Evolutionary conservation across 1,284 basidiomycete genomes (phyloP).

Genomic region (Fomitopsis pinicola): DNA sequence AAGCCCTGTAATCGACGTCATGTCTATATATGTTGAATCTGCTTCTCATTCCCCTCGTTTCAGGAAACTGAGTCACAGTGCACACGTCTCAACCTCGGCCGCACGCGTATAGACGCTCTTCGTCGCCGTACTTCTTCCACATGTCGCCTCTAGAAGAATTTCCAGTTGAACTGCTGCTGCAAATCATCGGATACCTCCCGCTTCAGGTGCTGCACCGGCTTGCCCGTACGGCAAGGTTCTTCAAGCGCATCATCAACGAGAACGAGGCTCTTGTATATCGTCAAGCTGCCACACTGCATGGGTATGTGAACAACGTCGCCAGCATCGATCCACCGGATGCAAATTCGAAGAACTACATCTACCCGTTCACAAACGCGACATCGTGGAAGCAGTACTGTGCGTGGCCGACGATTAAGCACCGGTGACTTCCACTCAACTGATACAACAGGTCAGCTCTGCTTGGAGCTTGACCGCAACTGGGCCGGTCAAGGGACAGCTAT

Average conservation of each 20-base stretch:
- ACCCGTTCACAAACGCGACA: conserved; percentile 28
- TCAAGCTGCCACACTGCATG: conserved; percentile 45
- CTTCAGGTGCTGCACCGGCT: conserved; percentile 35
- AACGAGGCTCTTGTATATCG: conserved; percentile 50
- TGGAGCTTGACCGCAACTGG: conserved; percentile 52
- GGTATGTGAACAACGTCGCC: conserved; percentile 32
- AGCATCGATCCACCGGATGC: conserved; percentile 26
- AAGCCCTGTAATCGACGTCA: too few species aligned
- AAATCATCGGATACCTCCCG: conserved; percentile 41
- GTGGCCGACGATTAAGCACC: conserved; percentile 17
- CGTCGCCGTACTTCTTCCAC: too few species aligned
- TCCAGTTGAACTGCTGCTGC: conserved; percentile 47
- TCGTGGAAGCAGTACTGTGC: conserved; percentile 61
- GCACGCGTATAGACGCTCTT: too few species aligned
- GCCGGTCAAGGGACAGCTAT: conserved; percentile 40
- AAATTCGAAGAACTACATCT: conserved; percentile 21
- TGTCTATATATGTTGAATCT: too few species aligned
- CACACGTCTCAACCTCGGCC: too few species aligned
- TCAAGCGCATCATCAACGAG: conserved; percentile 38
- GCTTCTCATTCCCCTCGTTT: too few species aligned
- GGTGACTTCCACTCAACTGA: conserved; percentile 26
- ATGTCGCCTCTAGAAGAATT: conserved; percentile 18
- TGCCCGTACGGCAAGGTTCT: conserved; percentile 35
- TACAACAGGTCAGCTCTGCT: conserved; percentile 30
- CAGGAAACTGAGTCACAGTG: too few species aligned